phyloP scores from a whole-genome alignment of 176 grass and related monocot species.

The Triticum dicoccoides region DNA sequence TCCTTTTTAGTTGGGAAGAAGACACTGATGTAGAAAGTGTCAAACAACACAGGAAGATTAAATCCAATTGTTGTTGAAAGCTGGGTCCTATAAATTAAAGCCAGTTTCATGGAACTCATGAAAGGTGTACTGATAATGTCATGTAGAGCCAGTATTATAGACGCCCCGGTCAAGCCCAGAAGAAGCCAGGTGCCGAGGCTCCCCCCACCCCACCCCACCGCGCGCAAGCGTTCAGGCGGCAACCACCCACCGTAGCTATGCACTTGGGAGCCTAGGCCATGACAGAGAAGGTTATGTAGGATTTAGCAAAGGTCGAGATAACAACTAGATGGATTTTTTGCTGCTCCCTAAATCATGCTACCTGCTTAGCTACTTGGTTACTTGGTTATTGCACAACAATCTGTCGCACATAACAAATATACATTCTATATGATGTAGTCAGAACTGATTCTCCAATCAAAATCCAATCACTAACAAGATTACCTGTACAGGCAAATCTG shows the following conservation, averaged over 20 bases:
- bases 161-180: neutral
- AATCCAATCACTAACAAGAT: conserved; percentile 20
- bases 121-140: neutral
- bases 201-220: neutral
- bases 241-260: neutral
- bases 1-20: neutral
- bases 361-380: neutral
- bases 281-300: neutral
- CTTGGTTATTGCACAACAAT: neutral
- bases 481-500: conserved; percentile 96
- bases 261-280: neutral
- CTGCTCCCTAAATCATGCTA: conserved; percentile 6
- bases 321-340: neutral
- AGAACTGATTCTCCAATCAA: conserved; percentile 14
- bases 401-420: neutral
- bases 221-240: too few species aligned
- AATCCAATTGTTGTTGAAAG: conserved; percentile 6
- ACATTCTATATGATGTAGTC: neutral
- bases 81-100: neutral
- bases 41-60: neutral
- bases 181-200: neutral
- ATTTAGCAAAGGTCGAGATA: conserved; percentile 7
- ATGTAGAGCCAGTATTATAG: neutral
- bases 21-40: neutral
- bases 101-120: neutral